Evolutionary conservation across 164 flowering plant species (phyloP), one percentile per base, ranked within the genome.

Genomic region (Cinnamomum chago): DNA sequence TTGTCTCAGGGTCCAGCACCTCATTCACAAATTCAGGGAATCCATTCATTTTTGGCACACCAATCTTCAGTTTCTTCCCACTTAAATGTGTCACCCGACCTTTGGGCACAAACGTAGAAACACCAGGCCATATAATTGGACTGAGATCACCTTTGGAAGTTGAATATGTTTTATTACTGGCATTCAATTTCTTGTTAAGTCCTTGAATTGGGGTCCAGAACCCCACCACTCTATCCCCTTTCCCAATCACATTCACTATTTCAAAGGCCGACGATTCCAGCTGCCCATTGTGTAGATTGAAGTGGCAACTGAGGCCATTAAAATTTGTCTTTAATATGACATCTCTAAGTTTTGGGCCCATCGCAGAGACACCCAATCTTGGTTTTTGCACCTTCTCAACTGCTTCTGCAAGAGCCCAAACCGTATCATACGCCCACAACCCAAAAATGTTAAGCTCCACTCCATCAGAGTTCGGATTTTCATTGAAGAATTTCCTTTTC

Each of bases 161-260:
- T 9, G 79, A 66, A 20, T 33, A 51, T 6, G 7, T 6, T 55
- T 15, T n/a, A 1, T 25, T 3, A 0, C 10, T 3, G 22, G 73
- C 13, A 22, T 71, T 58, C 50, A 68, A 20, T 23, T 50, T 55
- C 35, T 70, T 47, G 0, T 27, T 35, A 23, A 77, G 50, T 5
- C 85, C 85, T 58, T 27, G 50, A n/a, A 7, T 67, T 17, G 70
- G 73, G 1, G 73, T 83, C 88, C 86, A 85, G 35, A 55, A 77
- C 28, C 84, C 84, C 10, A 83, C 33, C 25, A 5, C 62, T 25
- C 70, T 80, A n/a, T 4, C 77, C 7, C 76, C 78, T 6, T 79
- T 58, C 2, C 77, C 81, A 15, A 64, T 51, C 28, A 85, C 76
- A 69, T 85, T 85, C 5, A 85, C 27, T 28, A 85, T 75, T 55